Evolutionary conservation across 2,329 filamentous ascomycete species (phyloP).

Genomic region (Talaromyces sp.): DNA sequence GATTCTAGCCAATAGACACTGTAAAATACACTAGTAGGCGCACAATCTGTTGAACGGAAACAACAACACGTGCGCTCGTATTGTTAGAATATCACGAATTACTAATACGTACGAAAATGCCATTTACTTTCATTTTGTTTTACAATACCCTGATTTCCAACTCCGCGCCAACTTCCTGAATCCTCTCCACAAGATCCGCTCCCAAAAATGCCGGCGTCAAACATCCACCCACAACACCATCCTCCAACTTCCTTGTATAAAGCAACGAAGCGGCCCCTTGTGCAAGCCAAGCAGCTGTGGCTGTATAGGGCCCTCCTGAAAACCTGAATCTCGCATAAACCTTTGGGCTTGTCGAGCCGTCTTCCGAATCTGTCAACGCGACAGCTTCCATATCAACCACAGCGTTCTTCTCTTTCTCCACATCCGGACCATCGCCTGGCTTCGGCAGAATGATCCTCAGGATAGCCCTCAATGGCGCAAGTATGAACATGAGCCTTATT

Average conservation of each 20-base stretch:
- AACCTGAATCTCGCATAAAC: not conserved
- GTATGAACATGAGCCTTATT: not conserved
- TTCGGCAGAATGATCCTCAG: not conserved
- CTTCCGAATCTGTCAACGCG: not conserved
- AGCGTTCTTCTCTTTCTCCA: not conserved
- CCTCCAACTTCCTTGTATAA: not conserved
- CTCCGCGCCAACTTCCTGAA: not conserved
- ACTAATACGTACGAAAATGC: not conserved
- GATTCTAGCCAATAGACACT: not conserved
- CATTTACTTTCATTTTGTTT: not conserved
- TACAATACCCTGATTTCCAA: not conserved
- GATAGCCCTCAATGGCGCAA: not conserved
- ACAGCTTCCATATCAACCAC: not conserved
- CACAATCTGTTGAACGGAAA: not conserved
- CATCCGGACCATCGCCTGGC: not conserved
- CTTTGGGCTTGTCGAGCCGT: not conserved
- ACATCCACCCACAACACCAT: not conserved
- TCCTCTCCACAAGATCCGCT: not conserved
- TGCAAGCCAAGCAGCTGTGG: not conserved
- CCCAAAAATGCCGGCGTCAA: constrained; percentile 2
- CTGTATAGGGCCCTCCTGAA: not conserved
- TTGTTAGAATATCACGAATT: not conserved
- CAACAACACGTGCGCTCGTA: not conserved
- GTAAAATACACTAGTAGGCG: not conserved
- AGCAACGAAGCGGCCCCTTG: constrained; percentile 2